phyloP scores from a whole-genome alignment of 1,284 basidiomycete genomes.

The Cryptococcus sp. region DNA sequence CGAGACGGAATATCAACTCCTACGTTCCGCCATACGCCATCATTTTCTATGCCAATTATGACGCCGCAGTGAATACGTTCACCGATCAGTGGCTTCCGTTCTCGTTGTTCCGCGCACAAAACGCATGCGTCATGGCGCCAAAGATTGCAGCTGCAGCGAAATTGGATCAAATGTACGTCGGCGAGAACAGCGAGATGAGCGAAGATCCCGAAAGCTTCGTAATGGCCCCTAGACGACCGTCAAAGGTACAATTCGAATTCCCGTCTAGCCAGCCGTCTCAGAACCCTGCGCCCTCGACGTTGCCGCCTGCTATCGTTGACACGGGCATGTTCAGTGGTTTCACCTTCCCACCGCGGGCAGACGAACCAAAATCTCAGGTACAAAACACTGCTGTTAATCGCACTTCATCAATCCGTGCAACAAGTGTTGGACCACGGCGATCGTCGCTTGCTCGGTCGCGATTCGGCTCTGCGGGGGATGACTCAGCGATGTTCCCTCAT shows the following conservation, averaged over 20 bases:
- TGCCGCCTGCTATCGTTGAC: neutral
- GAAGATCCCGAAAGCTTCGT: too few species aligned
- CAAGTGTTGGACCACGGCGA: neutral
- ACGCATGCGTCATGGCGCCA: constrained; percentile 52
- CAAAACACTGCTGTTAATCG: neutral
- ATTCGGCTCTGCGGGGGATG: constrained; percentile 10
- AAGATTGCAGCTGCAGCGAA: constrained; percentile 19
- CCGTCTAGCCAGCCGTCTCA: constrained; percentile 6
- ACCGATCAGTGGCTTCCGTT: constrained; percentile 55
- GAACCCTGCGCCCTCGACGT: too few species aligned
- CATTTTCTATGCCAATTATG: constrained; percentile 54
- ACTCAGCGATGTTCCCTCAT: neutral
- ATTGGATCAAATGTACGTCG: constrained; percentile 13
- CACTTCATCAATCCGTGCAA: neutral
- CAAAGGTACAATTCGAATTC: constrained; percentile 51
- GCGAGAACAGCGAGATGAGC: constrained; percentile 14
- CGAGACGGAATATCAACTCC: constrained; percentile 17
- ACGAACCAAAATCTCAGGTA: neutral
- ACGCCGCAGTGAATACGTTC: constrained; percentile 51
- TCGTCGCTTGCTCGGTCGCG: constrained; percentile 14
- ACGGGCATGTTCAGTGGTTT: constrained; percentile 22
- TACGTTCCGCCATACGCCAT: constrained; percentile 52
- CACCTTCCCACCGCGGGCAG: constrained; percentile 30
- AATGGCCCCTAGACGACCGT: constrained; percentile 32
- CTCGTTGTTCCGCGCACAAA: constrained; percentile 52